These are phyloP conservation scores for Penstemon davidsonii DNA, from an alignment of 257 asterid genomes.

Conservation along the genomic window DNA sequence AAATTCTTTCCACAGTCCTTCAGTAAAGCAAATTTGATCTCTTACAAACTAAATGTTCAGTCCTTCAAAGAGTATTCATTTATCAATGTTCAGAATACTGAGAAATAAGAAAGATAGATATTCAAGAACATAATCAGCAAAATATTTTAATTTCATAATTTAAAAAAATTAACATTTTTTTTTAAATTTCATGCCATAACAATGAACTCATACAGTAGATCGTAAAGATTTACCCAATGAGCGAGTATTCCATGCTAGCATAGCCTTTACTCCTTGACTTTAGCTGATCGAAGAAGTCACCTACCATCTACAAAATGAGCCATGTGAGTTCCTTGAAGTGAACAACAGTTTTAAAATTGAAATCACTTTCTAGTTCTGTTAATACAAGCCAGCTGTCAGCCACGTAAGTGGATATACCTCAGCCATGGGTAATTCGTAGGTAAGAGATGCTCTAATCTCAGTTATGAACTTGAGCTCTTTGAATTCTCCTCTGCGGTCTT, in stretches of 20 bases:
- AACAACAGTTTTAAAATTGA: slow-evolving; percentile 22
- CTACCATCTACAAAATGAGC: slow-evolving; percentile 82
- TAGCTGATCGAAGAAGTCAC: slow-evolving; percentile 99
- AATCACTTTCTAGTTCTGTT: slow-evolving; percentile 11
- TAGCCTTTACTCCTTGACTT: slow-evolving; percentile 98
- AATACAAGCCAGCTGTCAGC: slow-evolving; percentile 24
- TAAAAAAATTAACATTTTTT: not conserved
- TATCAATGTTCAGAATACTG: too few relatives aligned
- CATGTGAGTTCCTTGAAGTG: slow-evolving; percentile 21
- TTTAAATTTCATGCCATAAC: slow-evolving; percentile 1
- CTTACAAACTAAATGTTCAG: too few relatives aligned
- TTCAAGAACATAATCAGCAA: slow-evolving; percentile 6
- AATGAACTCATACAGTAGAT: slow-evolving; percentile 17
- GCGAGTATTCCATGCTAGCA: slow-evolving; percentile 98
- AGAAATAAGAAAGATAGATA: not conserved
- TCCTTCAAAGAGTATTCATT: too few relatives aligned
- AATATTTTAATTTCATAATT: slow-evolving; percentile 15
- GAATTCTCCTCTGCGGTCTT: slow-evolving; percentile 94
- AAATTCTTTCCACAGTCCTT: too few relatives aligned
- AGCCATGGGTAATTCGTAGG: slow-evolving; percentile 86
- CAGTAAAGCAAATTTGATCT: too few relatives aligned
- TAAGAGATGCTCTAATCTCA: slow-evolving; percentile 75
- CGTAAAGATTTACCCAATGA: slow-evolving; percentile 62
- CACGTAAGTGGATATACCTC: slow-evolving; percentile 61
- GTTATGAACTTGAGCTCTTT: slow-evolving; percentile 91